Percentiles rank a stretch among this genome's conserved stretches.
Conservation (phyloP, 108 stramenopile species). For the Cylindrotheca closterium region DNA sequence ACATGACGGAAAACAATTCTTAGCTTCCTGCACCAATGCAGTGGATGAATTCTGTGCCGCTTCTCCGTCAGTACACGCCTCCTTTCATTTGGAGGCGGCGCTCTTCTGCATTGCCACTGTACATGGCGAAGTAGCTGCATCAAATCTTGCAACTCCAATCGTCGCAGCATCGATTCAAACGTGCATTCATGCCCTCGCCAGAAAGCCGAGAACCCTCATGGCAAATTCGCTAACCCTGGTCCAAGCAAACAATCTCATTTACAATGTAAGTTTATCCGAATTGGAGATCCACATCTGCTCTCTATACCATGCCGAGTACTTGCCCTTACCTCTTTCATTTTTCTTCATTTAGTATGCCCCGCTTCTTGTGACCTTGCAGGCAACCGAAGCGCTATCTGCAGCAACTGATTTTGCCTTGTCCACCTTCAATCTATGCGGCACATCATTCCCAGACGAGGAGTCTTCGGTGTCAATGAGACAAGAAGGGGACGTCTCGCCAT, state of each 20-base stretch:
- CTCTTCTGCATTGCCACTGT: constrained; percentile 67
- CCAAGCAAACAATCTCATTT: constrained; percentile 45
- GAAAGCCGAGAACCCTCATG: constrained; percentile 39
- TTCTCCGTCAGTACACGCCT: constrained; percentile 23
- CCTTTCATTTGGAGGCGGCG: constrained; percentile 77
- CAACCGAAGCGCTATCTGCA: neutral
- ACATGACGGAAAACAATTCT: constrained; percentile 40
- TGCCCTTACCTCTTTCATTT: constrained; percentile 1
- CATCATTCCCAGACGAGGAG: constrained; percentile 18
- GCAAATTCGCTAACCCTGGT: constrained; percentile 52
- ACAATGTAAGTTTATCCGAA: constrained; percentile 51
- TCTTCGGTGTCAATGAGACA: constrained; percentile 17
- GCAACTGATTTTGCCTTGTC: constrained; percentile 53
- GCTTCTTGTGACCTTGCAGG: constrained; percentile 32
- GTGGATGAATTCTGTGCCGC: constrained; percentile 69
- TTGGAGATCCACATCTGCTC: too few species aligned
- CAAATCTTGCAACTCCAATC: neutral
- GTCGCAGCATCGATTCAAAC: constrained; percentile 14
- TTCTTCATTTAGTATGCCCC: constrained; percentile 25
- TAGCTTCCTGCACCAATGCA: constrained; percentile 68
- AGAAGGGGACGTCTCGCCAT: constrained; percentile 33
- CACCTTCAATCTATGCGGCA: constrained; percentile 41
- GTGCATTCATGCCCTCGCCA: constrained; percentile 46
- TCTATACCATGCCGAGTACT: too few species aligned
- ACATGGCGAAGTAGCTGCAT: constrained; percentile 16